phyloP scores from a whole-genome alignment of 176 grass and related monocot species.

The Avena sativa region DNA sequence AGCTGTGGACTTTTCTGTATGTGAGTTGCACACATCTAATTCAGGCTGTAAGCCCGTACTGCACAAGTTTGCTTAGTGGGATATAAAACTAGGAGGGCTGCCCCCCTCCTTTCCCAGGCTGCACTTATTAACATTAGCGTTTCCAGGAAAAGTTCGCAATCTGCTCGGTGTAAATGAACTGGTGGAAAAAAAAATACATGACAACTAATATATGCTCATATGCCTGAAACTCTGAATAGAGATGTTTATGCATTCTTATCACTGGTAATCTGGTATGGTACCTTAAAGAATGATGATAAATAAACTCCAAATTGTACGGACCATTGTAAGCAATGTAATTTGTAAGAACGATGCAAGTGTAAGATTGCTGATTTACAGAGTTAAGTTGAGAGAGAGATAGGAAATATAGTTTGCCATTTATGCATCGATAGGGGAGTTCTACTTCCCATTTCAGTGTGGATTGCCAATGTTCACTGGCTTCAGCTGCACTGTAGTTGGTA shows the following conservation, averaged over 20 bases:
- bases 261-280: neutral
- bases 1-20: neutral
- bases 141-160: too few relatives aligned
- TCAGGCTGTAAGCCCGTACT: neutral
- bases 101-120: too few relatives aligned
- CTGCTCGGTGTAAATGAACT: too few relatives aligned
- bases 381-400: neutral
- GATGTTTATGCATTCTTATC: conserved; percentile 26
- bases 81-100: neutral
- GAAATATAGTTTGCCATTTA: neutral
- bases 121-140: too few relatives aligned
- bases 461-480: neutral
- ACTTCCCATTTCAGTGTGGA: conserved; percentile 9
- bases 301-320: neutral
- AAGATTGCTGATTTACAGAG: neutral
- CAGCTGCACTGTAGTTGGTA: neutral
- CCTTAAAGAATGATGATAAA: neutral
- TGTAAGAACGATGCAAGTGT: neutral
- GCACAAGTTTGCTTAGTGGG: neutral
- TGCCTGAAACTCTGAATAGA: neutral
- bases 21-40: neutral
- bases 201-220: too few relatives aligned
- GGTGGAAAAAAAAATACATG: too few relatives aligned
- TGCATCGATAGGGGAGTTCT: neutral
- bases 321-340: neutral